Base-by-base conservation (phyloP, 148 eudicot species). In the Fagopyrum homotropicum region DNA sequence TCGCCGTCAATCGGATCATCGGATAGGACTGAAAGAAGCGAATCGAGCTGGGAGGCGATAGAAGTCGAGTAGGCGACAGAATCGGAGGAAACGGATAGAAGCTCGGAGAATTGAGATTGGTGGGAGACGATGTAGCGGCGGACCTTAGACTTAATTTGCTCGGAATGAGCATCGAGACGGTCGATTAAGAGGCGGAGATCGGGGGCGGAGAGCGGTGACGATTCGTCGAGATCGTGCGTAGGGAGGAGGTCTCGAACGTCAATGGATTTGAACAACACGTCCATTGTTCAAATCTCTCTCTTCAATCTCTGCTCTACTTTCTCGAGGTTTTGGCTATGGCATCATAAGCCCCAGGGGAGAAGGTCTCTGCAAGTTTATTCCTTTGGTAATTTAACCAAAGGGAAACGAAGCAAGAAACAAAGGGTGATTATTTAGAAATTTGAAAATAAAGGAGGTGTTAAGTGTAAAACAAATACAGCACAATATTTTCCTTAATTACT, bases 111-210 rank as follows among this genome's bases (percentile, higher is more conserved):
- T 84, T 90, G 83, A 50, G 76, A 52, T 75, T 80, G 88, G 80
- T 92, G 90, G 6, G 93, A 81, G 69, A 81, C 83, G 55, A 94
- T 73, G 89, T 92, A 86, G 26, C 73, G 8, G 3, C 79, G 89
- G 75, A 94, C 93, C 59, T 83, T 84, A 73, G 97, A 88, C 78
- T 94, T 91, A 81, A 91, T 91, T 64, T 77, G 81, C 66, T 85
- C 83, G 4, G 97, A 88, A 56, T 84, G 96, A 60, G 85, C 68
- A 77, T 90, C 85, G 64, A 94, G 89, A 45, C 86, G 89, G 68
- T 83, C 84, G 81, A 90, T 91, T 1, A 94, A 83, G 73, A 94
- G 97, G 30, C 93, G 97, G 83, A 94, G 98, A 80, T 94, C 98
- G 4, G 97, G 97, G 2, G 97, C 90, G 5, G 98, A 90, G 26